phyloP scores from a whole-genome alignment of 2,329 filamentous ascomycete species.

The Verticillium alfalfae region DNA sequence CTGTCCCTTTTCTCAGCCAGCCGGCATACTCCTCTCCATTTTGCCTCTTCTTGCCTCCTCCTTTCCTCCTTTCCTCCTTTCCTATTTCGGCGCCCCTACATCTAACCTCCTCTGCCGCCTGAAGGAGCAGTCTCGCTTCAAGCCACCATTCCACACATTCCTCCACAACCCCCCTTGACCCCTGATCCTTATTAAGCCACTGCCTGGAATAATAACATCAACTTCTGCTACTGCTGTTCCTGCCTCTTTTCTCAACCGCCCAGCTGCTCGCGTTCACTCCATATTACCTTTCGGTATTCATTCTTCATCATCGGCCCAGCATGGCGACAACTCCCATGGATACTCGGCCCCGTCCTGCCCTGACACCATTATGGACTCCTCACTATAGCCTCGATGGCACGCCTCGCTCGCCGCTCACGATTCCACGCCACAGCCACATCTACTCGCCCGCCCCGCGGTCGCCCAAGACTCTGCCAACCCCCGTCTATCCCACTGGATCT shows the following conservation, averaged over 20 bases:
- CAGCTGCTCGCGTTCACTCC: neutral
- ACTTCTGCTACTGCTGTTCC: neutral
- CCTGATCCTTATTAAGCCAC: neutral
- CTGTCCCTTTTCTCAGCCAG: neutral
- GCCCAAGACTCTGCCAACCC: constrained; percentile 24
- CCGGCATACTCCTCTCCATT: neutral
- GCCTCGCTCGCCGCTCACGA: constrained; percentile 11
- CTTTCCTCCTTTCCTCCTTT: neutral
- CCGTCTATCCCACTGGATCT: constrained; percentile 20
- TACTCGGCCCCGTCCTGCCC: constrained; percentile 5
- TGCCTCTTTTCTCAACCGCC: neutral
- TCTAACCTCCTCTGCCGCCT: too few relatives aligned
- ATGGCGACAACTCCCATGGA: constrained; percentile 12
- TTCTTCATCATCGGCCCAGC: neutral
- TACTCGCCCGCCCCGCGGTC: constrained; percentile 17
- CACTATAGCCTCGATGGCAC: constrained; percentile 17
- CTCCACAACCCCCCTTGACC: too few relatives aligned
- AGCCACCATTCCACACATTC: too few relatives aligned
- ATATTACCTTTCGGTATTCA: neutral
- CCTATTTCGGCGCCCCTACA: too few relatives aligned
- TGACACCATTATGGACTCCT: constrained; percentile 26
- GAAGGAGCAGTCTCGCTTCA: too few relatives aligned
- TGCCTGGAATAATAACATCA: neutral
- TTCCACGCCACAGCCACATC: constrained; percentile 14
- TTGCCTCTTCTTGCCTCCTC: neutral